Conservation (phyloP, 768 basidiomycete genomes). For the Boletus bicolor region DNA sequence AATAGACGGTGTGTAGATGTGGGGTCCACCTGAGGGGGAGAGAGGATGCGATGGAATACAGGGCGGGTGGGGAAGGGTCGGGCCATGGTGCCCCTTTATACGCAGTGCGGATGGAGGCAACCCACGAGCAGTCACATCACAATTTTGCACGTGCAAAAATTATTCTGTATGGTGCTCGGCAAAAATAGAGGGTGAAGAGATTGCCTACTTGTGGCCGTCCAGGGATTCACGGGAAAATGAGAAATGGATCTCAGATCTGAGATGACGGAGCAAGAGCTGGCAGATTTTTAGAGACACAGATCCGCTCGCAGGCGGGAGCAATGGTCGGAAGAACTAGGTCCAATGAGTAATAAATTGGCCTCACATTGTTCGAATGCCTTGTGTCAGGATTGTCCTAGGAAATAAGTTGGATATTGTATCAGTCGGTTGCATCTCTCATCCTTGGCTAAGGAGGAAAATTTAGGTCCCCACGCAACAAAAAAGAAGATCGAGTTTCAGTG, state of each 20-base stretch:
- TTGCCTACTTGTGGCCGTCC: conserved; percentile 31
- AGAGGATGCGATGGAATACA: conserved; percentile 2
- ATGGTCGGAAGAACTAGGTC: conserved; percentile 25
- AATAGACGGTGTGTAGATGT: background rate
- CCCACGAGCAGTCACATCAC: conserved; percentile 24
- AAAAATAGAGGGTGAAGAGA: conserved; percentile 33
- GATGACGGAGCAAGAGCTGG: conserved; percentile 27
- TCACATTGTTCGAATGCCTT: conserved; percentile 9
- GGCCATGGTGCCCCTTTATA: conserved; percentile 31
- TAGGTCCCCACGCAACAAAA: conserved; percentile 12
- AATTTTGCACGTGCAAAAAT: conserved; percentile 24
- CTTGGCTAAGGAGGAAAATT: conserved; percentile 4
- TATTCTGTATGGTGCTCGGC: conserved; percentile 27
- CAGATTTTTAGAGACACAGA: conserved; percentile 32
- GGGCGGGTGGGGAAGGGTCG: conserved; percentile 13
- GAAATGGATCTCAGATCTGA: conserved; percentile 31
- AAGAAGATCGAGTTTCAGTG: conserved; percentile 13
- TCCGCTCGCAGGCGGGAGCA: conserved; percentile 24
- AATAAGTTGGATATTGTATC: background rate
- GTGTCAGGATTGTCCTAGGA: conserved; percentile 4
- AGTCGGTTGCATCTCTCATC: background rate
- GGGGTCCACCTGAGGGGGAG: background rate
- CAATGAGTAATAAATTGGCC: conserved; percentile 3
- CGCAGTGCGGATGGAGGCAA: conserved; percentile 16
- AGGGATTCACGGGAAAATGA: conserved; percentile 35